phyloP scores from a whole-genome alignment of 2,329 filamentous ascomycete genomes.

The Sporothrix luriei region DNA sequence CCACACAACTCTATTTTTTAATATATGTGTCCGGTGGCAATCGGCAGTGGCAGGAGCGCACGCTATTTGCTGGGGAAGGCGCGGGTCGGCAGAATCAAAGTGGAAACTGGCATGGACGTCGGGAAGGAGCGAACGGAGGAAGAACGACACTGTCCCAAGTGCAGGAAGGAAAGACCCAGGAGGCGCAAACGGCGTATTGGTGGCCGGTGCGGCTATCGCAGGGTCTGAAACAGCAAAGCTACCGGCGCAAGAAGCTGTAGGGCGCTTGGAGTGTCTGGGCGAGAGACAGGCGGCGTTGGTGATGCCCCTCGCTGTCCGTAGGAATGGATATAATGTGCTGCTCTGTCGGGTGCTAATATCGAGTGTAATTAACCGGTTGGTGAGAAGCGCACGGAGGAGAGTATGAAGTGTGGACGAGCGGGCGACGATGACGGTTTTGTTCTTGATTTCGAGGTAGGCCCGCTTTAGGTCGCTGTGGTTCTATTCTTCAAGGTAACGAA shows the following conservation, averaged over 20 bases:
- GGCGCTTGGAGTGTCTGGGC: background rate
- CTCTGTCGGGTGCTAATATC: conserved; percentile 10
- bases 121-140: conserved; percentile 18
- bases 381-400: background rate
- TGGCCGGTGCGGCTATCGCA: conserved; percentile 28
- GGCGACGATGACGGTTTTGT: conserved; percentile 23
- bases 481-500: background rate
- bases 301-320: background rate
- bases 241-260: conserved; percentile 13
- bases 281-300: background rate
- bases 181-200: background rate
- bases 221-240: conserved; percentile 33
- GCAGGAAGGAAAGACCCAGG: background rate
- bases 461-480: background rate
- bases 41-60: conserved; percentile 13
- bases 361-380: conserved; percentile 23
- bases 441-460: background rate
- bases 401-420: background rate
- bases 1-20: background rate
- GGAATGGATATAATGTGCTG: background rate
- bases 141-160: background rate
- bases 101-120: background rate
- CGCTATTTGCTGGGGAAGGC: background rate
- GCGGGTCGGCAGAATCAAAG: conserved; percentile 22
- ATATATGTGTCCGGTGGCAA: conserved; percentile 10